Conservation (phyloP, 441 rosid genomes). For the Manihot esculenta region DNA sequence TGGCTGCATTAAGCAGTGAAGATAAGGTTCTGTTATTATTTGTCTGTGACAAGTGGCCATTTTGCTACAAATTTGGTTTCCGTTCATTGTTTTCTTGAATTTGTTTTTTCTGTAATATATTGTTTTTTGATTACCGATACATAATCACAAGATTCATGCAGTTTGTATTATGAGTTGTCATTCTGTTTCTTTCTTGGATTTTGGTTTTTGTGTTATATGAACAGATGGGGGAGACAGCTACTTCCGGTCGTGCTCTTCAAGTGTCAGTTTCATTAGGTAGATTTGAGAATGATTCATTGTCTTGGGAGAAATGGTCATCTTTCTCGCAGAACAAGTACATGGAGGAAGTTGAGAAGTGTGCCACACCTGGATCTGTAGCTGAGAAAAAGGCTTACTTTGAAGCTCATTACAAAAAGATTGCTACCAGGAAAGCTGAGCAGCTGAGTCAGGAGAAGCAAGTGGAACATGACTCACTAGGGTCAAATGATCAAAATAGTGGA, state of each 20-base stretch:
- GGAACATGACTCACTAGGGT: constrained; percentile 36
- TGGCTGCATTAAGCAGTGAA: constrained; percentile 42
- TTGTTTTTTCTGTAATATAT: constrained; percentile 15
- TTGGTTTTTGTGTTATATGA: constrained; percentile 35
- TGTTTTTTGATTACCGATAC: constrained; percentile 17
- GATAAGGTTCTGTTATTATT: constrained; percentile 54
- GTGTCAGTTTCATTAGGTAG: constrained; percentile 93
- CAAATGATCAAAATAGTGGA: constrained; percentile 30
- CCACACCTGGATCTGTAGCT: constrained; percentile 97
- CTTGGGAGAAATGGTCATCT: constrained; percentile 97
- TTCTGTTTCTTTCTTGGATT: constrained; percentile 35
- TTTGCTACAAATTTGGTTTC: constrained; percentile 25
- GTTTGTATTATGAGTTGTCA: constrained; percentile 29
- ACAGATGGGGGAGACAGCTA: constrained; percentile 50
- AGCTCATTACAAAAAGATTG: constrained; percentile 92
- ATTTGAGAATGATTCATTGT: constrained; percentile 90
- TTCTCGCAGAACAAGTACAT: constrained; percentile 93
- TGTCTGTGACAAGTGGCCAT: constrained; percentile 28
- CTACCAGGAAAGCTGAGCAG: constrained; percentile 80
- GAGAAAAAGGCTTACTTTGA: constrained; percentile 92
- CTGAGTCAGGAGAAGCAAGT: constrained; percentile 62
- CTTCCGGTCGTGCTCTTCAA: constrained; percentile 54
- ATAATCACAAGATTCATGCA: constrained; percentile 22
- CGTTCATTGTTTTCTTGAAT: constrained; percentile 26
- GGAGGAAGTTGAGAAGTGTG: constrained; percentile 96